A percentile compares a stretch with the other conserved stretches of the same genome.
These are phyloP conservation scores for Leptodermis oblonga DNA, from an alignment of 257 asterid species.

Conservation along the genomic window DNA sequence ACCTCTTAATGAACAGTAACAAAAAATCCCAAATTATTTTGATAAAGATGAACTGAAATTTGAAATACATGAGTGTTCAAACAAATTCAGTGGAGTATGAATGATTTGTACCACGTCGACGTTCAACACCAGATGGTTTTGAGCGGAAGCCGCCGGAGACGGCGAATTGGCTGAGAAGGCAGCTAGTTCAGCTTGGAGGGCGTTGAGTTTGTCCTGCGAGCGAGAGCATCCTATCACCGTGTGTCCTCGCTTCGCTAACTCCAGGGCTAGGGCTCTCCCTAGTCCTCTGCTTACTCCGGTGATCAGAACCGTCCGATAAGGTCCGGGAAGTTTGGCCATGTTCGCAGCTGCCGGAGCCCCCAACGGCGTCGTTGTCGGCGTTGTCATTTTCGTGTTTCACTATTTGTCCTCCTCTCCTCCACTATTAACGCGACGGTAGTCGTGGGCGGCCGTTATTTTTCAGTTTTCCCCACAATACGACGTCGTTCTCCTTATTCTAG, in stretches of 20 bases:
- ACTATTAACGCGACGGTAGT: neutral
- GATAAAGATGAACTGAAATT: neutral
- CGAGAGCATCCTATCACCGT: constrained; percentile 91
- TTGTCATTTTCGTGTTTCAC: constrained; percentile 20
- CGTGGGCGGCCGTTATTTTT: neutral
- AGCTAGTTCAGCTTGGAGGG: constrained; percentile 69
- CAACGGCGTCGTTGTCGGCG: constrained; percentile 36
- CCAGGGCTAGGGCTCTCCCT: constrained; percentile 87
- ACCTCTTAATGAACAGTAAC: constrained; percentile 40
- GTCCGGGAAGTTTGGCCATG: constrained; percentile 28
- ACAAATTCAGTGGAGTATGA: neutral
- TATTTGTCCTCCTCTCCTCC: neutral
- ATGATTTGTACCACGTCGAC: constrained; percentile 66
- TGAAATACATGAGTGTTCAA: neutral
- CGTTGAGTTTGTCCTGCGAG: constrained; percentile 58
- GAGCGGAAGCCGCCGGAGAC: constrained; percentile 23
- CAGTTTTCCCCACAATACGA: neutral
- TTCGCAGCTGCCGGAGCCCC: constrained; percentile 26
- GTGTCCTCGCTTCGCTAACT: constrained; percentile 86
- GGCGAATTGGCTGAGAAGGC: constrained; percentile 29
- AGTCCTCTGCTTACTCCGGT: constrained; percentile 93
- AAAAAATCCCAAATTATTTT: neutral
- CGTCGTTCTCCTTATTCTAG: too few species aligned
- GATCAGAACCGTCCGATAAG: constrained; percentile 52
- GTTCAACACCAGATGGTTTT: constrained; percentile 55